These are phyloP conservation scores for Cladosporium sp. DNA, from an alignment of 2,329 filamentous ascomycete species.

Conservation along the genomic window DNA sequence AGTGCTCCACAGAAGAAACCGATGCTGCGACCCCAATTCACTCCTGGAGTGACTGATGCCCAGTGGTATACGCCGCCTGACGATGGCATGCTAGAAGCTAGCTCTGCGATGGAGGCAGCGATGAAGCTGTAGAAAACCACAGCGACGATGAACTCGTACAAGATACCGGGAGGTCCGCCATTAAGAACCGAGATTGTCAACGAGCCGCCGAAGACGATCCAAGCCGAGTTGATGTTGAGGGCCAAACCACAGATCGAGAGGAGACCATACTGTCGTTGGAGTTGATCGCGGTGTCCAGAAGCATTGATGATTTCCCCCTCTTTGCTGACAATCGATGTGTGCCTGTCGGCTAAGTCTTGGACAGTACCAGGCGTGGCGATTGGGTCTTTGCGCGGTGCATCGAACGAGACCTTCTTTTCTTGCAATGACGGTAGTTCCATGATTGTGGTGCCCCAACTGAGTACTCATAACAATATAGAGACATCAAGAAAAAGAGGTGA, in stretches of 20 bases:
- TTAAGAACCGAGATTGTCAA: slow-evolving; percentile 50
- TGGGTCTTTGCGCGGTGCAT: not conserved
- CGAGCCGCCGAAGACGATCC: slow-evolving; percentile 60
- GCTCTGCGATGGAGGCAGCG: slow-evolving; percentile 31
- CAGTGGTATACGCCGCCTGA: slow-evolving; percentile 34
- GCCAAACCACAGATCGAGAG: slow-evolving; percentile 55
- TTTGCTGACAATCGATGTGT: slow-evolving; percentile 25
- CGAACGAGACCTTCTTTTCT: not conserved
- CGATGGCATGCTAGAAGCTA: slow-evolving; percentile 31
- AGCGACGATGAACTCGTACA: slow-evolving; percentile 35
- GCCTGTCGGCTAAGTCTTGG: slow-evolving; percentile 13
- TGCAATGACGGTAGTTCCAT: not conserved
- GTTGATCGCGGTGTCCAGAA: slow-evolving; percentile 60
- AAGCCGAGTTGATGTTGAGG: slow-evolving; percentile 55
- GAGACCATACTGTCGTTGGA: slow-evolving; percentile 60
- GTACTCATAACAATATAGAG: no score
- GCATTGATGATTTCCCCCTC: slow-evolving; percentile 54
- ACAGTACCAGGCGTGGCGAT: not conserved
- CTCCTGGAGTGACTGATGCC: slow-evolving; percentile 33
- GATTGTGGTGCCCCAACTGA: no score
- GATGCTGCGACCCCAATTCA: slow-evolving; percentile 28
- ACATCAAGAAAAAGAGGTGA: no score
- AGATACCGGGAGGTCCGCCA: slow-evolving; percentile 33
- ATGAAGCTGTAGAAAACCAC: slow-evolving; percentile 34
- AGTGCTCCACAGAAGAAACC: slow-evolving; percentile 35